These are phyloP conservation scores for Penicillium cinerascens DNA, from an alignment of 495 filamentous ascomycete genomes.

Conservation along the genomic window DNA sequence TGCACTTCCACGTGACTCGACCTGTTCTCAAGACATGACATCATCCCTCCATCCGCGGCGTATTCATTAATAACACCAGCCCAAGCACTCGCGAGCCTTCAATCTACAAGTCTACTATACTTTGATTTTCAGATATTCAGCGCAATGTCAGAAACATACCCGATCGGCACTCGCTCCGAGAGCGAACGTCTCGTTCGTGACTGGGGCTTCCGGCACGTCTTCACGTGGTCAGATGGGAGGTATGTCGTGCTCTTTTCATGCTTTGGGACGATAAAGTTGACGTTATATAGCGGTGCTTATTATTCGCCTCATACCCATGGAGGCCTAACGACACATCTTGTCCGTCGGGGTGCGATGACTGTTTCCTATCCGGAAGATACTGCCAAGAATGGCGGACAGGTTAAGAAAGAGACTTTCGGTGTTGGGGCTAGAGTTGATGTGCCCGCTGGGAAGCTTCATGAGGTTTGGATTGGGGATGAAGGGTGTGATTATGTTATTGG, in stretches of 20 bases:
- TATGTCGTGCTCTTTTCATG: constrained; percentile 33
- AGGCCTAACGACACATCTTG: constrained; percentile 72
- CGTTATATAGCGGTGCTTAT: constrained; percentile 55
- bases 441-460: constrained; percentile 65
- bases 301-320: constrained; percentile 72
- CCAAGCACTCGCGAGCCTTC: not conserved
- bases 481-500: constrained; percentile 88
- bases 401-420: constrained; percentile 65
- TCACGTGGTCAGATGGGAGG: constrained; percentile 78
- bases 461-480: constrained; percentile 76
- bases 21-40: constrained; percentile 1
- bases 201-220: constrained; percentile 75
- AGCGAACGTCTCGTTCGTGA: constrained; percentile 64
- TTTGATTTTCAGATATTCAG: not conserved
- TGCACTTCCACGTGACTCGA: constrained; percentile 1
- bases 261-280: not conserved
- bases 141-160: constrained; percentile 26
- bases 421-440: constrained; percentile 73
- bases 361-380: constrained; percentile 70
- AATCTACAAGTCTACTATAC: not conserved
- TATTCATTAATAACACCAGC: not conserved
- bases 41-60: constrained; percentile 1
- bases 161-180: constrained; percentile 42
- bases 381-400: constrained; percentile 32
- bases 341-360: constrained; percentile 65